Conservation (phyloP, 495 filamentous ascomycete genomes). For the Symbiotaphrina buchneri region DNA sequence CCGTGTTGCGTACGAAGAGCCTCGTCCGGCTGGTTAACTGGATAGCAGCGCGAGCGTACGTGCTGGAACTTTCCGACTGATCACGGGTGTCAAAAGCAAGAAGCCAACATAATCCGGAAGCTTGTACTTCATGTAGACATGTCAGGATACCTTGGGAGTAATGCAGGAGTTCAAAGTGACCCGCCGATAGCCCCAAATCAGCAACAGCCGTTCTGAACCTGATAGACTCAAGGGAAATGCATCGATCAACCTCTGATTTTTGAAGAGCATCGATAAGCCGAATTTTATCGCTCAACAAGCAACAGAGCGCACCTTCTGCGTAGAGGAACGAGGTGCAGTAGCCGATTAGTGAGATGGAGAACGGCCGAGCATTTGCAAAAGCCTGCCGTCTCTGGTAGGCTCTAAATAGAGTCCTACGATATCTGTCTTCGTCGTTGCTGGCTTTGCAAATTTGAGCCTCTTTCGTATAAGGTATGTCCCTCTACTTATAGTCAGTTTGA, state of each 20-base stretch:
- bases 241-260: constrained; percentile 24
- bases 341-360: constrained; percentile 32
- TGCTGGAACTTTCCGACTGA: constrained; percentile 10
- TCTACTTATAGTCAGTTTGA: neutral
- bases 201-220: no score
- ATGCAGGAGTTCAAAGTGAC: constrained; percentile 31
- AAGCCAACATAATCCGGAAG: constrained; percentile 22
- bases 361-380: constrained; percentile 37
- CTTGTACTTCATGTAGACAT: constrained; percentile 21
- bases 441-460: constrained; percentile 10
- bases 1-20: constrained; percentile 47
- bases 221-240: no score
- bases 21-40: constrained; percentile 23
- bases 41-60: constrained; percentile 16
- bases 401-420: constrained; percentile 30
- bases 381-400: constrained; percentile 38
- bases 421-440: constrained; percentile 21
- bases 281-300: constrained; percentile 26
- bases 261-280: constrained; percentile 40
- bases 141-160: constrained; percentile 38
- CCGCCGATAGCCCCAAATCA: constrained; percentile 25
- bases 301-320: constrained; percentile 37
- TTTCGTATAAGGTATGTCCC: constrained; percentile 3
- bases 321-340: constrained; percentile 39
- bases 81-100: constrained; percentile 25